phyloP scores from a whole-genome alignment of 2,329 filamentous ascomycete species.

The Lecanicillium sp. region DNA sequence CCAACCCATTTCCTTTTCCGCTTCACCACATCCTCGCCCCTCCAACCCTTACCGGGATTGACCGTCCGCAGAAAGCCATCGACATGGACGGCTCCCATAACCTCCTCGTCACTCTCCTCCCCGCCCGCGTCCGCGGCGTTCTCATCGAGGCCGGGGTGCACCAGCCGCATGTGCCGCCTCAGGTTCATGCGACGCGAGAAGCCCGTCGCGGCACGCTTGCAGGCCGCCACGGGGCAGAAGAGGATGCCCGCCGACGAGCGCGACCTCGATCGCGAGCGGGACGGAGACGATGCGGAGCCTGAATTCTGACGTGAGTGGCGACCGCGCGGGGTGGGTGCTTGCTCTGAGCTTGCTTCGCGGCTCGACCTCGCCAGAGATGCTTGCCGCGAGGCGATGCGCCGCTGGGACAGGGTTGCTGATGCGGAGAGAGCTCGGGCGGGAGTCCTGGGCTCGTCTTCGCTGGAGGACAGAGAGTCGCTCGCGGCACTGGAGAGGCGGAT shows the following conservation, averaged over 20 bases:
- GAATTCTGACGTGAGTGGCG: constrained; percentile 8
- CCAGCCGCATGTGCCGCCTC: constrained; percentile 27
- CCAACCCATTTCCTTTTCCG: constrained; percentile 17
- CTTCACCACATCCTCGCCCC: constrained; percentile 24
- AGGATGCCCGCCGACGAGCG: constrained; percentile 24
- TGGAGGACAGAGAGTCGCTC: constrained; percentile 14
- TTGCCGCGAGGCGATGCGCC: constrained; percentile 22
- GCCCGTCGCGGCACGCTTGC: constrained; percentile 26
- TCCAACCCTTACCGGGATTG: constrained; percentile 39
- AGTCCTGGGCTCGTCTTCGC: constrained; percentile 15
- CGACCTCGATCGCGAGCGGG: constrained; percentile 18
- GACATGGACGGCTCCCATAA: constrained; percentile 56
- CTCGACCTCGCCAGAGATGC: constrained; percentile 20
- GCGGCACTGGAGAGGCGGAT: constrained; percentile 17
- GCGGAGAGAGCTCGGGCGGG: too few relatives aligned
- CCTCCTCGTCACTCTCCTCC: constrained; percentile 41
- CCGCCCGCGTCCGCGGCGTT: constrained; percentile 15
- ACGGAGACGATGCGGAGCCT: constrained; percentile 19
- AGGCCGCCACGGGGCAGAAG: constrained; percentile 29
- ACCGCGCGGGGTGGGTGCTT: constrained; percentile 1
- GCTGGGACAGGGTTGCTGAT: constrained; percentile 17
- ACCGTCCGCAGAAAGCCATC: constrained; percentile 60
- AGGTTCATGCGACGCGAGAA: constrained; percentile 29
- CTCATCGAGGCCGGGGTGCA: constrained; percentile 29
- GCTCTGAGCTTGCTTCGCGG: constrained; percentile 9